A percentile compares a stretch with the other conserved stretches of the same genome.
Evolutionary conservation across 108 stramenopile genomes (phyloP).

Genomic region (Cyclotella distinguenda): DNA sequence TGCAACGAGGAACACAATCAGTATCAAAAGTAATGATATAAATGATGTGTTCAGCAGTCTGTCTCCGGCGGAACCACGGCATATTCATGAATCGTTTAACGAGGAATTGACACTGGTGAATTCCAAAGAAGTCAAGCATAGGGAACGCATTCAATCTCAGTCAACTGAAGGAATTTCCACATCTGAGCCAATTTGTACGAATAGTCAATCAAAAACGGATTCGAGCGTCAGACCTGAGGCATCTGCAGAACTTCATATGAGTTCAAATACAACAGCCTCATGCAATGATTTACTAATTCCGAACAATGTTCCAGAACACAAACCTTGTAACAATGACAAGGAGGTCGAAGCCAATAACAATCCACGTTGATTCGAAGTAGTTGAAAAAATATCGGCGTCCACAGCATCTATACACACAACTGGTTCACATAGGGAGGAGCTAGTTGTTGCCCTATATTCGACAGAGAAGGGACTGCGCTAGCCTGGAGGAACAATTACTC

Average conservation of each 20-base stretch:
- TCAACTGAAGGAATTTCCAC: background rate
- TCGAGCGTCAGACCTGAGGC: constrained; percentile 4
- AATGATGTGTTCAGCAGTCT: background rate
- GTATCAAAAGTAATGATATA: background rate
- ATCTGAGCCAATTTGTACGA: background rate
- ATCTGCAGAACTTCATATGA: constrained; percentile 30
- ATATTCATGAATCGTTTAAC: constrained; percentile 25
- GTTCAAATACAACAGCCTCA: constrained; percentile 25
- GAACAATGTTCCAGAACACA: background rate
- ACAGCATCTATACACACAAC: background rate
- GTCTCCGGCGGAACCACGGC: constrained; percentile 11
- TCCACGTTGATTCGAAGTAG: constrained; percentile 37
- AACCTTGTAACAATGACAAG: background rate
- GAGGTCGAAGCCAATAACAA: constrained; percentile 12
- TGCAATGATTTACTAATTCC: background rate
- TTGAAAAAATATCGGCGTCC: background rate
- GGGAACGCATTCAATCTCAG: background rate
- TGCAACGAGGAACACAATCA: background rate
- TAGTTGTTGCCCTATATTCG: constrained; percentile 19
- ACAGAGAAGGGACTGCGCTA: constrained; percentile 29
- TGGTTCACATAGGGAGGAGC: constrained; percentile 5
- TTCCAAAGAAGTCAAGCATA: background rate
- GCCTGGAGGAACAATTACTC: constrained; percentile 21
- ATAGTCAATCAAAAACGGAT: constrained; percentile 6
- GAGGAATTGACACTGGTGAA: constrained; percentile 26